Evolutionary conservation across 495 filamentous ascomycete genomes (phyloP).

Genomic region (Aspergillus kassunensis): DNA sequence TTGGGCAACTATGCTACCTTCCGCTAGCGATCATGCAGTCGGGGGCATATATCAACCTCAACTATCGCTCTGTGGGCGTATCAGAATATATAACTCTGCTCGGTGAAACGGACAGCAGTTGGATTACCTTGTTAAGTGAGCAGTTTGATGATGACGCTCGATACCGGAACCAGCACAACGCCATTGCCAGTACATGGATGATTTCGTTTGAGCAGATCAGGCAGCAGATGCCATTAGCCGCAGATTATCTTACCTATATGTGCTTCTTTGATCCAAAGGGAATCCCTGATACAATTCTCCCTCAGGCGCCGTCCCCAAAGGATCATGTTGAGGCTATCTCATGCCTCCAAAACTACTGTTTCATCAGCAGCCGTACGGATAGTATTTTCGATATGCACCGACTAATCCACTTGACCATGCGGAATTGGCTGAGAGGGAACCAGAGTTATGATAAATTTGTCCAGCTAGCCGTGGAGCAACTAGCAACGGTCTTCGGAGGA

Average conservation of each 20-base stretch:
- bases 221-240: constrained; percentile 22
- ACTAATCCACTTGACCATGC: constrained; percentile 21
- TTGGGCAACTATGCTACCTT: constrained; percentile 1
- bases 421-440: constrained; percentile 11
- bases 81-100: constrained; percentile 44
- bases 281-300: constrained; percentile 29
- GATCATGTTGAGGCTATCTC: constrained; percentile 16
- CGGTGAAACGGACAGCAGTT: constrained; percentile 35
- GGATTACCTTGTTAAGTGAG: constrained; percentile 39
- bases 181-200: constrained; percentile 52
- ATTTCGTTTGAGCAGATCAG: constrained; percentile 49
- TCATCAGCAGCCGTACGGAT: constrained; percentile 11
- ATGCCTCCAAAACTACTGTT: constrained; percentile 22
- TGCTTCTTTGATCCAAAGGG: constrained; percentile 23
- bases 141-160: constrained; percentile 43
- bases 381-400: constrained; percentile 14
- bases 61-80: constrained; percentile 15
- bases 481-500: not conserved
- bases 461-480: not conserved
- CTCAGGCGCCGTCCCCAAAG: constrained; percentile 1
- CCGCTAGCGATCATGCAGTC: not conserved
- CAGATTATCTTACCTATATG: constrained; percentile 16
- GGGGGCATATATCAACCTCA: not conserved
- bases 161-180: constrained; percentile 40
- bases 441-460: not conserved